These are phyloP conservation scores for Hanseniaspora gamundiae DNA, from an alignment of 1,139 yeast genomes.

Conservation along the genomic window DNA sequence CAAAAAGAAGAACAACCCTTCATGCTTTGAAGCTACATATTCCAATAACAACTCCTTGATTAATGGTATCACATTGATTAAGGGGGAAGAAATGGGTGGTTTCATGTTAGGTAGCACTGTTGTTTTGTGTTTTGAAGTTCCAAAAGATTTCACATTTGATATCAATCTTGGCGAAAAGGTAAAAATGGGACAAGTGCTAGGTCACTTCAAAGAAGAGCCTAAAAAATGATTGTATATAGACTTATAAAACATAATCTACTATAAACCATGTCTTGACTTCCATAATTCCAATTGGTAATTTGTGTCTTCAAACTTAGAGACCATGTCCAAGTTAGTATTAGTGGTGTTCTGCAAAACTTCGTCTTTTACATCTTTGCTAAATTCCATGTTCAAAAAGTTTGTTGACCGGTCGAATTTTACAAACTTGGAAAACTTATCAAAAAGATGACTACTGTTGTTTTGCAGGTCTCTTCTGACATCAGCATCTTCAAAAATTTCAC, in stretches of 20 bases:
- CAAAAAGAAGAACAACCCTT: conserved; percentile 44
- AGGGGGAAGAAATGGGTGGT: conserved; percentile 96
- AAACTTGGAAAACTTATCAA: not conserved
- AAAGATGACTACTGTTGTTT: not conserved
- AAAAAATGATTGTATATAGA: not conserved
- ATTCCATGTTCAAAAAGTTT: not conserved
- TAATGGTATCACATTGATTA: conserved; percentile 78
- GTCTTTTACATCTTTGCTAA: not conserved
- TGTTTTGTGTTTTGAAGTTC: conserved; percentile 93
- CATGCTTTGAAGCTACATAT: conserved; percentile 93
- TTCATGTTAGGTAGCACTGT: conserved; percentile 93
- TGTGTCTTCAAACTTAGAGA: conserved; percentile 16
- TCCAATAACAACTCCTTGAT: conserved; percentile 39
- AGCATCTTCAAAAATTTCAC: not conserved
- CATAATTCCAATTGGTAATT: conserved; percentile 20
- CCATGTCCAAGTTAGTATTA: conserved; percentile 15
- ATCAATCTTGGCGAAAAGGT: conserved; percentile 65
- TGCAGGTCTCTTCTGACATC: not conserved
- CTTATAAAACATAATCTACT: too few relatives aligned
- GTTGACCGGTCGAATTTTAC: not conserved
- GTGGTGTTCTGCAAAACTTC: conserved; percentile 1
- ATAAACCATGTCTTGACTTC: conserved; percentile 14
- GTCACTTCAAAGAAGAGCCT: conserved; percentile 31
- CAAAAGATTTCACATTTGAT: conserved; percentile 58
- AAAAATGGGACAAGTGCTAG: conserved; percentile 76